Conservation (phyloP, 176 grass and related monocot species). For the Cenchrus purpureus region DNA sequence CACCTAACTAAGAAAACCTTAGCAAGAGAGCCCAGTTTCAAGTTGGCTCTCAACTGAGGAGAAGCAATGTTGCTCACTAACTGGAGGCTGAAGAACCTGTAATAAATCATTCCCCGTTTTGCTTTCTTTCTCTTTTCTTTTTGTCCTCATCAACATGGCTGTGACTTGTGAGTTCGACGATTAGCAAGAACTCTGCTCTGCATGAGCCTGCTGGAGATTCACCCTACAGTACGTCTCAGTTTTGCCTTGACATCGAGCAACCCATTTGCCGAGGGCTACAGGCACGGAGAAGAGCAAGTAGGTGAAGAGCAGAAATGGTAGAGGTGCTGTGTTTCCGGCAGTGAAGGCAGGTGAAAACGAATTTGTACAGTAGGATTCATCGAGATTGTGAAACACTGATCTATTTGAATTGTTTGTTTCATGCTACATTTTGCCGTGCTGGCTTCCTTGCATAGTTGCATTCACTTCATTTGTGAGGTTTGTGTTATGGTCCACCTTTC, state of each 20-base stretch:
- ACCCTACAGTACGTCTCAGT: conserved; percentile 2
- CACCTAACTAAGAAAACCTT: conserved; percentile 37
- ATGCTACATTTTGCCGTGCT: not conserved
- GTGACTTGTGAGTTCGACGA: not conserved
- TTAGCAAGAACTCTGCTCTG: conserved; percentile 7
- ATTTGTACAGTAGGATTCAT: conserved; percentile 43
- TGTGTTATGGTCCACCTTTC: no score
- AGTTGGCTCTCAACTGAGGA: conserved; percentile 31
- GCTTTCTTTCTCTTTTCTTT: conserved; percentile 22
- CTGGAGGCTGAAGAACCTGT: conserved; percentile 28
- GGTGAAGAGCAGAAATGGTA: not conserved
- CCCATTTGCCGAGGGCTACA: not conserved
- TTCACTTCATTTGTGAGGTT: not conserved
- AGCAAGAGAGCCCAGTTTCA: conserved; percentile 1
- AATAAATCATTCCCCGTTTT: conserved; percentile 52
- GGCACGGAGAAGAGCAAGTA: conserved; percentile 1
- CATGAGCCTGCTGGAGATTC: conserved; percentile 31
- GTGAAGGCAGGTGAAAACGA: not conserved
- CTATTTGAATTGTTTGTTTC: not conserved
- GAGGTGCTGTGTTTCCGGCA: not conserved
- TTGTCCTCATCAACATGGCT: not conserved
- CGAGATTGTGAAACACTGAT: not conserved
- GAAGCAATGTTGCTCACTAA: conserved; percentile 11
- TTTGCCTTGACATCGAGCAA: not conserved
- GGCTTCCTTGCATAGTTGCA: not conserved